Base-by-base conservation (phyloP, 2,329 filamentous ascomycete species). In the Sporothrix euskadiensis region DNA sequence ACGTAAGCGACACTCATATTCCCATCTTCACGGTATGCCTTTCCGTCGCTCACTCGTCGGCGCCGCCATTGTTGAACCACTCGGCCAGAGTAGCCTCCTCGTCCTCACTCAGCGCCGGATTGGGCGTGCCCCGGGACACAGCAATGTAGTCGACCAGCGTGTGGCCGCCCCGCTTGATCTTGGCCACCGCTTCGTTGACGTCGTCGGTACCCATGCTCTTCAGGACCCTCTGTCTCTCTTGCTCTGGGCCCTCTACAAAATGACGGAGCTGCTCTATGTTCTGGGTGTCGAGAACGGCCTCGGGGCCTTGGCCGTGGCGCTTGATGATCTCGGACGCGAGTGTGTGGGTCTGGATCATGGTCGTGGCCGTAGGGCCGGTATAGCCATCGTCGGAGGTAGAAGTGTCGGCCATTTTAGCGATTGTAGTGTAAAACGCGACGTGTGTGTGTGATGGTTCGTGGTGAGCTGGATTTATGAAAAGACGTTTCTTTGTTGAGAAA, bases 301-400 rank as follows among this genome's bases (percentile, higher is more conserved):
- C 22, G 9, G 26, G n/a, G 57, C 75, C 75, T n/a, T 70, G 68
- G 65, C n/a, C 56, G 73, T 75, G 72, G 71, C 76, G 75, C 22
- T 71, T 72, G 22, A 77, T 76, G 35, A 76, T 75, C 52, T 77
- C 76, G 16, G 69, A 44, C 4, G 76, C 76, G 9, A 76, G 65
- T 14, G 76, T 75, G 61, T 75, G 76, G 26, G 72, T 69, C 3
- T 39, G 71, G 19, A 76, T 61, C 75, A 77, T 76, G 8, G 73
- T 56, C 7, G 39, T 35, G n/a, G 65, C 72, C 5, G 69, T 72
- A 32, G 76, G 76, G 14, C 76, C 76, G 8, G 72, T 74, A 63
- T 76, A 76, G 22, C 66, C 39, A 16, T 9, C 6, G 16, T 26
- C 61, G 57, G 59, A 16, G 19, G 75, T 16, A 14, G 44, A 19